Evolutionary conservation across 1,284 basidiomycete genomes (phyloP).

Genomic region (Pisolithus thermaeus): DNA sequence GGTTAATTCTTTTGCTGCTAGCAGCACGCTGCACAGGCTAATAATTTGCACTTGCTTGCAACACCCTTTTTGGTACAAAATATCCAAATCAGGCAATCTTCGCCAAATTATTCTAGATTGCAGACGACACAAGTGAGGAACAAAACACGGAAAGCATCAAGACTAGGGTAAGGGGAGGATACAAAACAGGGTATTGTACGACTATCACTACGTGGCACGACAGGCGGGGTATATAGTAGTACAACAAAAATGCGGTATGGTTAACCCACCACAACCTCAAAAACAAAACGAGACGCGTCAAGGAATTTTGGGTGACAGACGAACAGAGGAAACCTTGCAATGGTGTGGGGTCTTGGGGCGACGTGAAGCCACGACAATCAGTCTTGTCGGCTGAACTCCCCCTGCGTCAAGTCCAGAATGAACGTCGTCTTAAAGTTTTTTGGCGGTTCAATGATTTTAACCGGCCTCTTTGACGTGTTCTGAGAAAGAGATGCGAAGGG

Average conservation of each 20-base stretch:
- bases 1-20: slow-evolving; percentile 32
- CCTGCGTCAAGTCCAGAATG: slow-evolving; percentile 72
- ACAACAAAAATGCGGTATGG: slow-evolving; percentile 12
- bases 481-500: slow-evolving; percentile 63
- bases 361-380: slow-evolving; percentile 26
- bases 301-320: neutral
- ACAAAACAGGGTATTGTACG: neutral
- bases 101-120: slow-evolving; percentile 4
- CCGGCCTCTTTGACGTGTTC: slow-evolving; percentile 30
- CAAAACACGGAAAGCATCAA: neutral
- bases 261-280: neutral
- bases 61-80: slow-evolving; percentile 4
- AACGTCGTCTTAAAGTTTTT: slow-evolving; percentile 63
- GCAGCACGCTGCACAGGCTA: slow-evolving; percentile 13
- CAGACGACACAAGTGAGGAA: too few relatives aligned
- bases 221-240: slow-evolving; percentile 14
- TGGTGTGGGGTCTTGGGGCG: neutral
- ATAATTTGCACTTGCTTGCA: slow-evolving; percentile 18
- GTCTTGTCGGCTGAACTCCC: slow-evolving; percentile 69
- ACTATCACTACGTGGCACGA: neutral
- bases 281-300: neutral
- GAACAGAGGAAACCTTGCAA: neutral
- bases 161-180: neutral
- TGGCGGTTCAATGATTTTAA: slow-evolving; percentile 74
- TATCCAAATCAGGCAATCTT: slow-evolving; percentile 14